Evolutionary conservation across 345 rosid species (phyloP).

Genomic region (Gossypioides kirkii): DNA sequence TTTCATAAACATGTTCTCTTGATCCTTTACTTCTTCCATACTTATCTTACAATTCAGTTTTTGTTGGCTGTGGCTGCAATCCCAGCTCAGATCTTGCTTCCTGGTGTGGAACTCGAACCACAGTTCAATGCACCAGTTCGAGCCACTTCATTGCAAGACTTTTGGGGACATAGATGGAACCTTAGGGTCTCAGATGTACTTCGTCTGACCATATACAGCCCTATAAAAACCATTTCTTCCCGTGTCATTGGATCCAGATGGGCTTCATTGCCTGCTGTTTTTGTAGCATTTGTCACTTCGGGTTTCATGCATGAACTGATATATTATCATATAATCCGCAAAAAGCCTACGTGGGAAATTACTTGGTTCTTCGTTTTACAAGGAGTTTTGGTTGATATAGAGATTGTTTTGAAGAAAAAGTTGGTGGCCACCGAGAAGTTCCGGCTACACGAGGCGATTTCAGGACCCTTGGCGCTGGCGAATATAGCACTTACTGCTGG

Average conservation of each 20-base stretch:
- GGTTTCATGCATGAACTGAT: conserved; percentile 65
- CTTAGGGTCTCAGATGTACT: conserved; percentile 47
- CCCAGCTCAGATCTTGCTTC: conserved; percentile 34
- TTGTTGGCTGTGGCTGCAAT: conserved; percentile 25
- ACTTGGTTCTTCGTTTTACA: conserved; percentile 60
- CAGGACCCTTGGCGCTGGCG: conserved; percentile 29
- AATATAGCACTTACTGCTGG: conserved; percentile 34
- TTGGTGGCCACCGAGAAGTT: conserved; percentile 12
- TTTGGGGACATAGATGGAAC: conserved; percentile 84
- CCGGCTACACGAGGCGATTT: conserved; percentile 23
- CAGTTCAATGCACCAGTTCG: conserved; percentile 59
- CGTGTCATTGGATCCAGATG: conserved; percentile 17
- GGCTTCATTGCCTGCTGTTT: conserved; percentile 31
- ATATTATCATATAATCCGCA: conserved; percentile 37
- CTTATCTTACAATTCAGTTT: conserved; percentile 36
- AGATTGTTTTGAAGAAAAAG: conserved; percentile 41
- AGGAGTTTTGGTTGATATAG: conserved; percentile 37
- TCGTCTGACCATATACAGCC: conserved; percentile 42
- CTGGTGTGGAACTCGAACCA: conserved; percentile 51
- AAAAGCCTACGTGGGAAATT: conserved; percentile 68
- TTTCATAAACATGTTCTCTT: conserved; percentile 28
- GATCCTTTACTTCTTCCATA: conserved; percentile 32
- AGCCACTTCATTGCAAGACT: conserved; percentile 69
- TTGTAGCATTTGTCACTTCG: conserved; percentile 45
- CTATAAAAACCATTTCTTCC: conserved; percentile 21